phyloP scores from a whole-genome alignment of 371 early-diverging fungal species.

The Apophysomyces trapeziformis region DNA sequence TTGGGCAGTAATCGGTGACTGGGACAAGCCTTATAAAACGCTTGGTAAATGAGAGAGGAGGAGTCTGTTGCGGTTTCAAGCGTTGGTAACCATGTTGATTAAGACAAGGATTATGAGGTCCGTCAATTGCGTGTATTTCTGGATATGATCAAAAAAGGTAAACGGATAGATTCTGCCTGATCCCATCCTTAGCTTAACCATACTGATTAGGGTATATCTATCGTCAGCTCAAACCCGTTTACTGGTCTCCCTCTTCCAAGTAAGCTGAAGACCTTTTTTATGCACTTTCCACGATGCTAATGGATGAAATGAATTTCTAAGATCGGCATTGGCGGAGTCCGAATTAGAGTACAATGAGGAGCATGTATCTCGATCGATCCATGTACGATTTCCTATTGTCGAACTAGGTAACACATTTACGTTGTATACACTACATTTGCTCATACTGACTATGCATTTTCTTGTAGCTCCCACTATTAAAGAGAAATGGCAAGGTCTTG shows the following conservation, averaged over 20 bases:
- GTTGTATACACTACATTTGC: background rate
- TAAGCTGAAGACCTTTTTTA: conserved; percentile 1
- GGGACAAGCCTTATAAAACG: conserved; percentile 82
- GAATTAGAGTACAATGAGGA: conserved; percentile 89
- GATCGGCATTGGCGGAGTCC: conserved; percentile 92
- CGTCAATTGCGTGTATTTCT: conserved; percentile 79
- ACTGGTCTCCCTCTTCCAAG: conserved; percentile 90
- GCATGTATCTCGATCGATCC: conserved; percentile 78
- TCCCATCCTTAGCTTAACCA: conserved; percentile 2
- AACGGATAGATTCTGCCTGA: background rate
- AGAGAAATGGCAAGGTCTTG: conserved; percentile 27
- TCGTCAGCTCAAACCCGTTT: conserved; percentile 83
- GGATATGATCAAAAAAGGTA: conserved; percentile 75
- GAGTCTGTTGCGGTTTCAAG: background rate
- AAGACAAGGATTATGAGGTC: conserved; percentile 77
- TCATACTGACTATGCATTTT: background rate
- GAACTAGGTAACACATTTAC: conserved; percentile 37
- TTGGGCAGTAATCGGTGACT: conserved; percentile 89
- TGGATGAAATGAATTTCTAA: conserved; percentile 17
- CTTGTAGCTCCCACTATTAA: conserved; percentile 19
- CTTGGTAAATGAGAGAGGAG: conserved; percentile 40
- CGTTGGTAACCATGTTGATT: background rate
- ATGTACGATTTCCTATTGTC: conserved; percentile 66
- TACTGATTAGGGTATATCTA: conserved; percentile 62
- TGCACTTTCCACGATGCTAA: background rate